Base-by-base conservation (phyloP, 768 basidiomycete genomes). In the Pleurotus tuber-regium region DNA sequence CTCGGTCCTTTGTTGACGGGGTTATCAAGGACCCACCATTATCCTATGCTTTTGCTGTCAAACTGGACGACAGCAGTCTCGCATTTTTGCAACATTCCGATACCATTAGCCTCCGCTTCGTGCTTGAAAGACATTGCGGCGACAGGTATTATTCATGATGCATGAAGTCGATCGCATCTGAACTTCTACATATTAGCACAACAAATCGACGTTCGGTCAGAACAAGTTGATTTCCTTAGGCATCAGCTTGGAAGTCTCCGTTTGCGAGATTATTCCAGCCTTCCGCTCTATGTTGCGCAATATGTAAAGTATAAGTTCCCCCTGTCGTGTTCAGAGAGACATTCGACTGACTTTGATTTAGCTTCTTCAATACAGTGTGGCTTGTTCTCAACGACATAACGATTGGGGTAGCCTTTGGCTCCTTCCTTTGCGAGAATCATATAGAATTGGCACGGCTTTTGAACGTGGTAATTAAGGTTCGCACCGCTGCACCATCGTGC, bases 291-390 rank as follows among this genome's bases (percentile, higher is more conserved):
- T 56, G 79, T 84, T 31, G 73, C 72, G 3, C 72, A 77, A 43
- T 92, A 93, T 59, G 89, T 89, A 52, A 80, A 78, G 87, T 89
- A 55, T 1, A 23, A 33, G 16, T 23, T 42, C 30, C 50, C 31
- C 4, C n/a, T 18, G 30, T 36, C 29, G 6, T 28, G 16, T 9
- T 25, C 28, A 48, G 31, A 29, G 18, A n/a, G 24, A 49, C 31
- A 26, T 50, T n/a, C 52, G 21, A n/a, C 4, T 2, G 19, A 23
- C 38, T n/a, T 31, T 10, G 12, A 16, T 21, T 2, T 46, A 94
- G 91, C 46, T 94, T 96, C 64, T 95, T 91, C 72, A 97, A 95
- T 61, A 84, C 81, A 25, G 75, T 96, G 2, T 98, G 96, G 96
- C 73, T 42, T 5, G 41, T n/a, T n/a, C n/a, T 92, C 58, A 98